Conservation (phyloP, 129 eudicot species). For the Escallonia herrerae region DNA sequence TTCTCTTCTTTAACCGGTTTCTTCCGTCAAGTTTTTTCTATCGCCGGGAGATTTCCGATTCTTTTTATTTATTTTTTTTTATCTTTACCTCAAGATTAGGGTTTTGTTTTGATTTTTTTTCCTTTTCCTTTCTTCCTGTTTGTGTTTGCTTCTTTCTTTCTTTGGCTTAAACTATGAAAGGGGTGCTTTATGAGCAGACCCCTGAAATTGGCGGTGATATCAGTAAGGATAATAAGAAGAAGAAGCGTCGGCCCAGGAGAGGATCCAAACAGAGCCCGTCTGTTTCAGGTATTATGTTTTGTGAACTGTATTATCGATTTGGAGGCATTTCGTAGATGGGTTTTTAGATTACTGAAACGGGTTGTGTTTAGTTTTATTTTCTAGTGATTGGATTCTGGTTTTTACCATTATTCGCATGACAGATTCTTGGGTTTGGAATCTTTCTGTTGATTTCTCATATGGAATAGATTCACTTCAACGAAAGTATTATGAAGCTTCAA, state of each 20-base stretch:
- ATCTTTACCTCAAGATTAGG: background rate
- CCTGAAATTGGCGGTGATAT: slow-evolving; percentile 12
- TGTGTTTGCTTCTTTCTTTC: background rate
- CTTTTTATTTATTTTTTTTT: slow-evolving; percentile 5
- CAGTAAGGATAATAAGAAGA: slow-evolving; percentile 33
- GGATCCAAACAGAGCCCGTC: slow-evolving; percentile 31
- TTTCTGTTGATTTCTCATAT: background rate
- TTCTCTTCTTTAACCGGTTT: slow-evolving; percentile 5
- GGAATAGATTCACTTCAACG: background rate
- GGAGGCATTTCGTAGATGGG: background rate
- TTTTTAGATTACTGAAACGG: background rate
- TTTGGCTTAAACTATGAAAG: slow-evolving; percentile 11
- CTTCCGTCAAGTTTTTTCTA: slow-evolving; percentile 35
- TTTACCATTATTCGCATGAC: too few relatives aligned
- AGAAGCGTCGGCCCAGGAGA: slow-evolving; percentile 49
- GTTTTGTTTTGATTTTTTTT: background rate
- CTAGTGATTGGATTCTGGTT: background rate
- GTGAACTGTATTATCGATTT: background rate
- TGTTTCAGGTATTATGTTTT: slow-evolving; percentile 20
- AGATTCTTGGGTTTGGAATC: background rate
- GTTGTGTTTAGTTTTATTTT: background rate
- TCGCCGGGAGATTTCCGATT: slow-evolving; percentile 22
- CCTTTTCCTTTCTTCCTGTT: background rate
- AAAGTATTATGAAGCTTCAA: too few relatives aligned
- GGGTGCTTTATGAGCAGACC: slow-evolving; percentile 24